Conservation (phyloP, 176 grass and related monocot genomes). For the Ananas comosus region DNA sequence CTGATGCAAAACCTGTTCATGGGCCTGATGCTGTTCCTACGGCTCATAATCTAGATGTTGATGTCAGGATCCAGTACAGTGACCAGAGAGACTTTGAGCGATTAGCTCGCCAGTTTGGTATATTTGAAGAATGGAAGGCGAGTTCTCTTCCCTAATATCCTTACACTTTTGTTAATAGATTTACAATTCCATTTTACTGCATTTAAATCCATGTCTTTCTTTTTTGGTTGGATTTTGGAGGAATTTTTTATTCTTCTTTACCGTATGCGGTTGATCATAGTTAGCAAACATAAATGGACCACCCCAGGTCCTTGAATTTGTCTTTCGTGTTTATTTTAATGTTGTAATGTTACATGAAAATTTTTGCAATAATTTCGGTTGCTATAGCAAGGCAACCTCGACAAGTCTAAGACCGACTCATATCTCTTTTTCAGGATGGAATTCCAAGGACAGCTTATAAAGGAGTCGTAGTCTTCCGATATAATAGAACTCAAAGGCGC, state of each 20-base stretch:
- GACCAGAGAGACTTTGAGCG: conserved; percentile 75
- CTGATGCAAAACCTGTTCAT: conserved; percentile 53
- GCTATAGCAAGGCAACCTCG: background rate
- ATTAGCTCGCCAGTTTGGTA: conserved; percentile 88
- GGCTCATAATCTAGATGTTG: conserved; percentile 47
- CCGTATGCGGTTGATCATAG: conserved; percentile 2
- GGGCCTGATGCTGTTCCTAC: conserved; percentile 57
- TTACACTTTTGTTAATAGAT: background rate
- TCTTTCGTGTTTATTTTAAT: background rate
- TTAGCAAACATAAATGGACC: no score
- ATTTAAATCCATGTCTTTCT: conserved; percentile 10
- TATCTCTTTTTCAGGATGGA: conserved; percentile 48
- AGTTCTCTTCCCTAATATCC: conserved; percentile 17
- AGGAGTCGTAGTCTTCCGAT: conserved; percentile 82
- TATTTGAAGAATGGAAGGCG: conserved; percentile 99
- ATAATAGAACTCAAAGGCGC: conserved; percentile 43
- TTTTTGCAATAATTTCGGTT: background rate
- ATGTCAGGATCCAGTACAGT: conserved; percentile 71
- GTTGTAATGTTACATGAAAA: background rate
- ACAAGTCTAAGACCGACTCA: background rate
- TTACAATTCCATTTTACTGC: conserved; percentile 22
- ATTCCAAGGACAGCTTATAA: conserved; percentile 92
- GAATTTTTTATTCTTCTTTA: conserved; percentile 10
- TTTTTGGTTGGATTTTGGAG: conserved; percentile 16
- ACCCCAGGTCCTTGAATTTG: background rate